Evolutionary conservation across 495 filamentous ascomycete species (phyloP).

Genomic region (Hypoxylon cercidicola): DNA sequence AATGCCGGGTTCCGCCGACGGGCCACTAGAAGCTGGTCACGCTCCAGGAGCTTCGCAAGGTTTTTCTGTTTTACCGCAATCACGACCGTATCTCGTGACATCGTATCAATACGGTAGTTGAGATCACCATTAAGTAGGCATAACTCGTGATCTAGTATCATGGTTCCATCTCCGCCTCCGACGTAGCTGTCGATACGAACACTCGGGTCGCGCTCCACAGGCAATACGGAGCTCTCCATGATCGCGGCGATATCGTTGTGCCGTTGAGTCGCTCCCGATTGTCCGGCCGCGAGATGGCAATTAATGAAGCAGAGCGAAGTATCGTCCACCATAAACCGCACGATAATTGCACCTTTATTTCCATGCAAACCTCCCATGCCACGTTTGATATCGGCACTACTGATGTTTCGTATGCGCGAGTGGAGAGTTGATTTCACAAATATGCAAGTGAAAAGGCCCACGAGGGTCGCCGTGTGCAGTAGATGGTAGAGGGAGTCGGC

Average conservation of each 20-base stretch:
- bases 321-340: slow-evolving; percentile 91
- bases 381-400: slow-evolving; percentile 86
- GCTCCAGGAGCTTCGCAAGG: slow-evolving; percentile 87
- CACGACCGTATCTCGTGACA: slow-evolving; percentile 90
- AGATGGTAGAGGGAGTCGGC: slow-evolving; percentile 81
- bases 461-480: slow-evolving; percentile 86
- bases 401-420: slow-evolving; percentile 77
- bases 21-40: slow-evolving; percentile 91
- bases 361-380: slow-evolving; percentile 94
- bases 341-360: slow-evolving; percentile 94
- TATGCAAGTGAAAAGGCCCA: slow-evolving; percentile 94
- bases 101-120: slow-evolving; percentile 98
- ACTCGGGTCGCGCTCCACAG: slow-evolving; percentile 68
- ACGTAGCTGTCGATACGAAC: slow-evolving; percentile 79
- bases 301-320: slow-evolving; percentile 96
- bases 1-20: slow-evolving; percentile 88
- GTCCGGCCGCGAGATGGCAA: slow-evolving; percentile 95
- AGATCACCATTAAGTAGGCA: slow-evolving; percentile 96
- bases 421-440: slow-evolving; percentile 87
- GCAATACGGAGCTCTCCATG: slow-evolving; percentile 78
- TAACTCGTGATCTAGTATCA: slow-evolving; percentile 97
- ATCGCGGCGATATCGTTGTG: slow-evolving; percentile 95
- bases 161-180: slow-evolving; percentile 90
- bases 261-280: slow-evolving; percentile 85
- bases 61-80: slow-evolving; percentile 82